Conservation (phyloP, 148 eudicot genomes). For the Rhododendron molle region DNA sequence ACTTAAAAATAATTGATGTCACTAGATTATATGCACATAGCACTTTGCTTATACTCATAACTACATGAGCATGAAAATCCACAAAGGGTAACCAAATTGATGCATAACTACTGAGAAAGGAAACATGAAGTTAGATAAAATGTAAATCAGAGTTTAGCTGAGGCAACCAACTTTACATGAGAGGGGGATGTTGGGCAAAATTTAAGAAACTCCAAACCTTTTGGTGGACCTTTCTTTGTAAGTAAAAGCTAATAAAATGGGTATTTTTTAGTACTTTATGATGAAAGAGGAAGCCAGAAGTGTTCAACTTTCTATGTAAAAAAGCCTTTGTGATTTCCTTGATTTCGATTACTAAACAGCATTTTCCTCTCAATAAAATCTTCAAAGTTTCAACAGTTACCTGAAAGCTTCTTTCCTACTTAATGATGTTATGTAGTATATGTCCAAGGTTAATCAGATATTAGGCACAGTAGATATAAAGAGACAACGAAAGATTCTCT, state of each 20-base stretch:
- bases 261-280: not conserved
- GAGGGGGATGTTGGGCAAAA: not conserved
- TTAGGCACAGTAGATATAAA: not conserved
- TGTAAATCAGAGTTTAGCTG: not conserved
- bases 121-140: not conserved
- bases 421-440: not conserved
- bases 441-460: not conserved
- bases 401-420: not conserved
- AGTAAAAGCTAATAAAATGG: not conserved
- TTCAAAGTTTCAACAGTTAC: not conserved
- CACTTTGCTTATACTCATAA: not conserved
- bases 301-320: not conserved
- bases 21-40: not conserved
- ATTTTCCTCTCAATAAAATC: not conserved
- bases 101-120: not conserved
- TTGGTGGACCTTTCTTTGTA: not conserved
- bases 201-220: not conserved
- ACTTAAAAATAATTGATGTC: not conserved
- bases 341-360: not conserved
- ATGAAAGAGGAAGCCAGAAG: not conserved
- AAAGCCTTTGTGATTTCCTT: not conserved
- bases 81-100: not conserved
- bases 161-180: not conserved
- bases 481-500: not conserved
- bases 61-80: not conserved